A percentile compares a stretch with the other conserved stretches of the same genome.
phyloP scores from a whole-genome alignment of 495 filamentous ascomycete genomes.

The Podospora anserina region DNA sequence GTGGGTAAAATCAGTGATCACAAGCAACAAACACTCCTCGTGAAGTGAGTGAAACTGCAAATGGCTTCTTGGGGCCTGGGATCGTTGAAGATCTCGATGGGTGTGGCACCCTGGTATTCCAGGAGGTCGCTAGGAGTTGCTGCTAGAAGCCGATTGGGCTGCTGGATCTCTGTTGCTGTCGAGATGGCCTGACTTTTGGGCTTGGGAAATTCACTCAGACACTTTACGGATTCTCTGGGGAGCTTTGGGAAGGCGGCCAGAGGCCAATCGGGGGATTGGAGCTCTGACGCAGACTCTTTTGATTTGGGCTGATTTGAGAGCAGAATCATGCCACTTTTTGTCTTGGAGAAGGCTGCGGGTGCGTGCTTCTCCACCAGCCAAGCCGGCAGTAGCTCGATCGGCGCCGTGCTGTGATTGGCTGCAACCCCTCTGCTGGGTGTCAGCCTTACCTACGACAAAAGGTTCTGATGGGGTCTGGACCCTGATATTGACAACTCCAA shows the following conservation, averaged over 20 bases:
- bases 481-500: neutral
- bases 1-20: neutral
- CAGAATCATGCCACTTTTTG: slow-evolving; percentile 39
- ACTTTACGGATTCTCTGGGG: slow-evolving; percentile 5
- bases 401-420: slow-evolving; percentile 20
- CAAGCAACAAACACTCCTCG: neutral
- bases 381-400: slow-evolving; percentile 33
- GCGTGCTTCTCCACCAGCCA: slow-evolving; percentile 23
- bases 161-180: slow-evolving; percentile 14
- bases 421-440: slow-evolving; percentile 16
- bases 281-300: slow-evolving; percentile 30
- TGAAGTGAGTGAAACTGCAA: neutral
- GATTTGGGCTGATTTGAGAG: slow-evolving; percentile 33
- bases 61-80: neutral
- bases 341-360: slow-evolving; percentile 25
- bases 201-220: slow-evolving; percentile 18
- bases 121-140: neutral
- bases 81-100: neutral
- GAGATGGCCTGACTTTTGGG: slow-evolving; percentile 33
- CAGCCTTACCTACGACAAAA: slow-evolving; percentile 24
- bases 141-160: slow-evolving; percentile 17
- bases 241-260: slow-evolving; percentile 8
- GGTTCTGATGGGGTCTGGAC: slow-evolving; percentile 18
- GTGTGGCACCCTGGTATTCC: neutral
- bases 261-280: slow-evolving; percentile 29